These are phyloP conservation scores for Oryza rufipogon DNA, from an alignment of 176 grass and related monocot genomes.

Conservation along the genomic window DNA sequence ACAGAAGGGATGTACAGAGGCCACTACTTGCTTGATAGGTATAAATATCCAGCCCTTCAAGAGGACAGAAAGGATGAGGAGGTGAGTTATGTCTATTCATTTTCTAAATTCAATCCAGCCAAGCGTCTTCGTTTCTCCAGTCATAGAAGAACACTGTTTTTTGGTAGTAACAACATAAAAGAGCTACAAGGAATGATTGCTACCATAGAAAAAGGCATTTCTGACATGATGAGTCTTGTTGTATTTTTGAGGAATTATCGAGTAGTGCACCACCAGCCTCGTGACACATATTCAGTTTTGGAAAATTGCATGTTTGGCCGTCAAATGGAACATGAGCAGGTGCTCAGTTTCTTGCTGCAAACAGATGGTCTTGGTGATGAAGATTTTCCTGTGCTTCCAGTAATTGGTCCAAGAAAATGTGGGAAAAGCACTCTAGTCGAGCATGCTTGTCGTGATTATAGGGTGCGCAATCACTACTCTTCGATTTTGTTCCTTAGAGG, in stretches of 20 bases:
- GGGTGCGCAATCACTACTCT: conserved; percentile 19
- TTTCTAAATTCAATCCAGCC: conserved; percentile 14
- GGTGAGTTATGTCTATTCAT: neutral
- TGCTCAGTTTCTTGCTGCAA: conserved; percentile 1
- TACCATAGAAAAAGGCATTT: conserved; percentile 19
- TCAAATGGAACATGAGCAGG: conserved; percentile 1
- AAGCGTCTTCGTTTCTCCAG: neutral
- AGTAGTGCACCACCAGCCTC: neutral
- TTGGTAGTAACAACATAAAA: neutral
- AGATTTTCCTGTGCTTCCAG: neutral
- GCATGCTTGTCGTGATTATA: neutral
- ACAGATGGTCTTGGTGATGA: neutral
- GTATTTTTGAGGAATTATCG: conserved; percentile 12
- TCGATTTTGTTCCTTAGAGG: neutral
- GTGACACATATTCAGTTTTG: neutral
- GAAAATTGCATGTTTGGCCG: conserved; percentile 17
- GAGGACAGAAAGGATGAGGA: neutral
- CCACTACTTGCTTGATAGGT: conserved; percentile 8
- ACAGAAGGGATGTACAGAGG: conserved; percentile 18
- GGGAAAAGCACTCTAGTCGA: conserved; percentile 42
- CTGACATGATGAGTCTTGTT: conserved; percentile 13
- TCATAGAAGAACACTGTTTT: neutral
- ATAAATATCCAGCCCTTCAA: neutral
- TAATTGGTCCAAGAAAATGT: neutral
- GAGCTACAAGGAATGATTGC: neutral